These are phyloP conservation scores for Penicillium desertorum DNA, from an alignment of 495 filamentous ascomycete genomes.

Conservation along the genomic window DNA sequence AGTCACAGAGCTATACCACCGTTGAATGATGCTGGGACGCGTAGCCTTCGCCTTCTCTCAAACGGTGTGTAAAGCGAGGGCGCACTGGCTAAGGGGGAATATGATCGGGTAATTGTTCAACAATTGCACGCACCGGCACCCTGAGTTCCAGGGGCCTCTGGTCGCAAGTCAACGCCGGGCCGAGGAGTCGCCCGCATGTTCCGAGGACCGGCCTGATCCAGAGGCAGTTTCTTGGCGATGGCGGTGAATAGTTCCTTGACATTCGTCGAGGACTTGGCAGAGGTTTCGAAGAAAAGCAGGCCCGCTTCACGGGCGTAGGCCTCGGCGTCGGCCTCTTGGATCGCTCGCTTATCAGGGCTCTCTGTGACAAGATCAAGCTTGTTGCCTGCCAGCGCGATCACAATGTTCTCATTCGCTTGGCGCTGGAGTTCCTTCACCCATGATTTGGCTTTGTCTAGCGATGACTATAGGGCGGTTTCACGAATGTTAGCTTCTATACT, in stretches of 20 bases:
- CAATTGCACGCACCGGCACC: constrained; percentile 73
- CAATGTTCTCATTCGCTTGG: constrained; percentile 99
- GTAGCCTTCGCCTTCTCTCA: constrained; percentile 1
- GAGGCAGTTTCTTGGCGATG: constrained; percentile 93
- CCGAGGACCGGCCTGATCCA: constrained; percentile 89
- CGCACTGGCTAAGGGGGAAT: not conserved
- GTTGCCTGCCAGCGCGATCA: constrained; percentile 96
- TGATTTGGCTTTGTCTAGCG: constrained; percentile 95
- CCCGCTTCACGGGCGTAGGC: constrained; percentile 92
- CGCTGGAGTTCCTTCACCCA: constrained; percentile 99
- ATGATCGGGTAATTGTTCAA: constrained; percentile 39
- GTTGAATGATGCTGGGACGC: not conserved
- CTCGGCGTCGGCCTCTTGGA: constrained; percentile 83
- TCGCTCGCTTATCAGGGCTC: constrained; percentile 89
- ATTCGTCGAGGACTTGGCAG: constrained; percentile 94
- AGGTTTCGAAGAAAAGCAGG: constrained; percentile 95
- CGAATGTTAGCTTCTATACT: constrained; percentile 6
- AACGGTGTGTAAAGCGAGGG: constrained; percentile 6
- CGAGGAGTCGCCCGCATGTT: constrained; percentile 72
- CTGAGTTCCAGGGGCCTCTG: constrained; percentile 75
- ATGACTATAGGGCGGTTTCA: constrained; percentile 57
- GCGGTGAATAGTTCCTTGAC: constrained; percentile 96
- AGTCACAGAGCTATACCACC: constrained; percentile 13
- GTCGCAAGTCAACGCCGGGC: constrained; percentile 77
- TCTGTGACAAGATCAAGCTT: constrained; percentile 92